A percentile compares a stretch with the other conserved stretches of the same genome.
Conservation (phyloP, 805 yeast species). For the Lachancea nothofagi region DNA sequence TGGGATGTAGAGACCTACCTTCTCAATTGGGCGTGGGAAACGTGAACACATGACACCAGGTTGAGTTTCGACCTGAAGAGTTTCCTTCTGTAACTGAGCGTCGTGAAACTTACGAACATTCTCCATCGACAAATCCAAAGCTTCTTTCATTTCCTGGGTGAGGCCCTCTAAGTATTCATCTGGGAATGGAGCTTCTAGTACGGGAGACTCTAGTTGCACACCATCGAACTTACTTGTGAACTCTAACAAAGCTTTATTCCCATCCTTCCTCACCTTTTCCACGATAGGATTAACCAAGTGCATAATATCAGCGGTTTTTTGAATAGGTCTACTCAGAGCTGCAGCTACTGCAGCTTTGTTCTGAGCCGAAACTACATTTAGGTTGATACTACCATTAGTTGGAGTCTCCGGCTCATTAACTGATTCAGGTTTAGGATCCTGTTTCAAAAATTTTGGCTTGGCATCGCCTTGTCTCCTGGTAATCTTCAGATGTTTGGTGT, state of each 20-base stretch:
- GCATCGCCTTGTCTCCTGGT: slow-evolving; percentile 96
- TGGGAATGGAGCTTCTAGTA: slow-evolving; percentile 84
- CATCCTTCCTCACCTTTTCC: slow-evolving; percentile 64
- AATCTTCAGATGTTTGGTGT: slow-evolving; percentile 76
- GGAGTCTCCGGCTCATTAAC: slow-evolving; percentile 15
- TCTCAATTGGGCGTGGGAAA: slow-evolving; percentile 90
- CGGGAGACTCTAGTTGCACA: slow-evolving; percentile 65
- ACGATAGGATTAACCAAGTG: slow-evolving; percentile 87
- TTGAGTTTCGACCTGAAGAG: slow-evolving; percentile 79
- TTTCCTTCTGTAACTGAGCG: slow-evolving; percentile 76
- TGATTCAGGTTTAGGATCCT: slow-evolving; percentile 19
- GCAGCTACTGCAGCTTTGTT: slow-evolving; percentile 41
- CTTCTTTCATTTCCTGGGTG: slow-evolving; percentile 67
- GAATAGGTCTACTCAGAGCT: slow-evolving; percentile 90
- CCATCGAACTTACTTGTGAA: slow-evolving; percentile 88
- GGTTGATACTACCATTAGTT: slow-evolving; percentile 18
- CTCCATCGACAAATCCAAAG: slow-evolving; percentile 83
- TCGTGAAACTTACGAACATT: slow-evolving; percentile 90
- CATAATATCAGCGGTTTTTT: slow-evolving; percentile 89
- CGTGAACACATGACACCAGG: slow-evolving; percentile 94
- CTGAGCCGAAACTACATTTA: slow-evolving; percentile 23
- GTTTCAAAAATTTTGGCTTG: slow-evolving; percentile 63
- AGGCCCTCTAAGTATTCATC: slow-evolving; percentile 65
- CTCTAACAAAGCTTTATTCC: slow-evolving; percentile 86
- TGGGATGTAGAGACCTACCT: slow-evolving; percentile 93